These are phyloP conservation scores for Kokia cookei DNA, from an alignment of 441 rosid genomes.

Conservation along the genomic window DNA sequence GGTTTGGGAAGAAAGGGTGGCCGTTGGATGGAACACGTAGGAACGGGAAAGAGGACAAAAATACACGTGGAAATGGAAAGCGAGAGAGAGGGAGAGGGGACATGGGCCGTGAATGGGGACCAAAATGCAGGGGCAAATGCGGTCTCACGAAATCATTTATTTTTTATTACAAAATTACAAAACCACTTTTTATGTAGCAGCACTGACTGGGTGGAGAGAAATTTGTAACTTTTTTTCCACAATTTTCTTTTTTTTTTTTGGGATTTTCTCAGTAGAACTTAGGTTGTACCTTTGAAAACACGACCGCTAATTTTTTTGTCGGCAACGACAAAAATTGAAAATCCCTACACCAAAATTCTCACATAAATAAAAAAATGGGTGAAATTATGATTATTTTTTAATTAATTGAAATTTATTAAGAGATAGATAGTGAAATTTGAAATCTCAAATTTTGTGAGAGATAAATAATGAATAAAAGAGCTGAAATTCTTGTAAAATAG, in stretches of 20 bases:
- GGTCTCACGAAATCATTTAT: not conserved
- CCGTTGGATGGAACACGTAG: conserved; percentile 26
- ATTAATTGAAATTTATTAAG: no score
- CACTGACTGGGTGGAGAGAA: not conserved
- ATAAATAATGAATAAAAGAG: no score
- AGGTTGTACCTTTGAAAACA: not conserved
- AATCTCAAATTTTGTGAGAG: no score
- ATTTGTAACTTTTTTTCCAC: not conserved
- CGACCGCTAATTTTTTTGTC: not conserved
- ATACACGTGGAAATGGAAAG: not conserved
- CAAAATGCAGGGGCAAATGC: not conserved
- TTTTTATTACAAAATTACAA: not conserved
- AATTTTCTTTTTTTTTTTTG: not conserved
- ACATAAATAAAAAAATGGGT: no score
- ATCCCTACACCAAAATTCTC: no score
- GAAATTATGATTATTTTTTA: no score
- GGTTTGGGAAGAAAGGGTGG: conserved; percentile 17
- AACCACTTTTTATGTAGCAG: not conserved
- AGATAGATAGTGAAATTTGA: no score
- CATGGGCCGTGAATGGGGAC: not conserved
- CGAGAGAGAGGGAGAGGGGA: not conserved
- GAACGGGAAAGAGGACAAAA: not conserved
- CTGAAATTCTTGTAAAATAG: no score
- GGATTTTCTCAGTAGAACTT: not conserved
- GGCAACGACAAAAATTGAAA: not conserved